phyloP scores from a whole-genome alignment of 768 basidiomycete species.

The Trametes coccinea region DNA sequence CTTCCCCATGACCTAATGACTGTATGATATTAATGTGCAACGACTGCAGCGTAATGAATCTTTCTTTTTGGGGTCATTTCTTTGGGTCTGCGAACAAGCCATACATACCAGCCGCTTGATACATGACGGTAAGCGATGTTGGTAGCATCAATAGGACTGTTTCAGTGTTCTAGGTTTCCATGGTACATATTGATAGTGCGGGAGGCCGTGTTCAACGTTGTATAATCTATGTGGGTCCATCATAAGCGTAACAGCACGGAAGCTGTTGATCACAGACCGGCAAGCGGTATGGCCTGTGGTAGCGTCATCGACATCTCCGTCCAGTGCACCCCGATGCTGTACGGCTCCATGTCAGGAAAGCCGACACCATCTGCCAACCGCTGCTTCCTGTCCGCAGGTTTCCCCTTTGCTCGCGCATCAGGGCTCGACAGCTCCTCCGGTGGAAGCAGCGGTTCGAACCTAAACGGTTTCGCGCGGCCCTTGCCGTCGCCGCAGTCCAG shows the following conservation, averaged over 20 bases:
- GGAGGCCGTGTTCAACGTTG: too few species aligned
- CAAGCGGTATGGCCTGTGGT: slow-evolving; percentile 14
- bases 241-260: too few species aligned
- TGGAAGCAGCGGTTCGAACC: slow-evolving; percentile 9
- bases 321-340: slow-evolving; percentile 18
- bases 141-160: too few species aligned
- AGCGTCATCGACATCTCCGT: slow-evolving; percentile 11
- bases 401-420: neutral
- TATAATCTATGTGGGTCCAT: too few species aligned
- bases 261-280: neutral
- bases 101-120: neutral
- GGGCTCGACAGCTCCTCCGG: neutral
- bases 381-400: neutral
- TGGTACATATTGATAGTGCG: too few species aligned
- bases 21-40: slow-evolving; percentile 11
- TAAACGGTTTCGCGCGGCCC: slow-evolving; percentile 11
- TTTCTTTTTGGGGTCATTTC: neutral
- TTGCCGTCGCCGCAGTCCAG: slow-evolving; percentile 2
- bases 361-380: slow-evolving; percentile 10
- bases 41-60: slow-evolving; percentile 14
- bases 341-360: slow-evolving; percentile 16
- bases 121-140: too few species aligned
- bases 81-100: neutral
- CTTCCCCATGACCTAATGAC: neutral
- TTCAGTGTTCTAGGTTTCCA: too few species aligned